These are phyloP conservation scores for Penicillium sp. DNA, from an alignment of 2,329 filamentous ascomycete genomes.

Conservation along the genomic window DNA sequence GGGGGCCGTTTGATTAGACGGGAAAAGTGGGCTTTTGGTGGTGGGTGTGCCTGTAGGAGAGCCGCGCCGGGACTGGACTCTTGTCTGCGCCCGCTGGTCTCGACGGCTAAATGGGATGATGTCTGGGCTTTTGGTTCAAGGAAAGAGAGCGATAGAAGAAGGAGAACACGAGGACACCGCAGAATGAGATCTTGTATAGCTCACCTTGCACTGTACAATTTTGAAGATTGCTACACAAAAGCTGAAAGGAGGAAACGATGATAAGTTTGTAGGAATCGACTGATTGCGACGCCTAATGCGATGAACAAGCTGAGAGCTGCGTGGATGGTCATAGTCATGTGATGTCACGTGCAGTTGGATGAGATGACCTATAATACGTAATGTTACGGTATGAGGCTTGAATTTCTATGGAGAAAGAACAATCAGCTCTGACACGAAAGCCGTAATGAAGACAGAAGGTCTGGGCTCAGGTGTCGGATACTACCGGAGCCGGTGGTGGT, in stretches of 20 bases:
- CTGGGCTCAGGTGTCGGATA: constrained; percentile 25
- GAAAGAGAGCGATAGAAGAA: background rate
- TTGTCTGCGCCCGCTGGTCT: constrained; percentile 19
- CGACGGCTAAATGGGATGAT: constrained; percentile 17
- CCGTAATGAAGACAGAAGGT: constrained; percentile 12
- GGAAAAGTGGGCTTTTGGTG: constrained; percentile 17
- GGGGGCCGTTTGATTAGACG: constrained; percentile 28
- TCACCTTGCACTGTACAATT: constrained; percentile 5
- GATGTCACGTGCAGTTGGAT: background rate
- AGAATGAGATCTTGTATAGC: background rate
- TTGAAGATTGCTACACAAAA: too few relatives aligned
- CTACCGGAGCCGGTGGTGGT: constrained; percentile 18
- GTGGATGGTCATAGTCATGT: background rate
- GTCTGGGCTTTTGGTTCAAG: background rate
- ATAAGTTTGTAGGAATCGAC: background rate
- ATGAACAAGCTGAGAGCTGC: constrained; percentile 4
- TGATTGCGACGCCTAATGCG: background rate
- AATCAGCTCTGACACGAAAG: background rate
- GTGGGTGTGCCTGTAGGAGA: constrained; percentile 17
- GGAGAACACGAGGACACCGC: background rate
- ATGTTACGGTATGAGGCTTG: constrained; percentile 4
- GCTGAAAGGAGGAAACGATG: background rate
- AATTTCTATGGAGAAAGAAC: background rate
- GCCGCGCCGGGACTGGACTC: constrained; percentile 20
- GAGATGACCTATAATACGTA: background rate